Evolutionary conservation across 2,329 filamentous ascomycete species (phyloP).

Genomic region (Didymosphaeria variabile): DNA sequence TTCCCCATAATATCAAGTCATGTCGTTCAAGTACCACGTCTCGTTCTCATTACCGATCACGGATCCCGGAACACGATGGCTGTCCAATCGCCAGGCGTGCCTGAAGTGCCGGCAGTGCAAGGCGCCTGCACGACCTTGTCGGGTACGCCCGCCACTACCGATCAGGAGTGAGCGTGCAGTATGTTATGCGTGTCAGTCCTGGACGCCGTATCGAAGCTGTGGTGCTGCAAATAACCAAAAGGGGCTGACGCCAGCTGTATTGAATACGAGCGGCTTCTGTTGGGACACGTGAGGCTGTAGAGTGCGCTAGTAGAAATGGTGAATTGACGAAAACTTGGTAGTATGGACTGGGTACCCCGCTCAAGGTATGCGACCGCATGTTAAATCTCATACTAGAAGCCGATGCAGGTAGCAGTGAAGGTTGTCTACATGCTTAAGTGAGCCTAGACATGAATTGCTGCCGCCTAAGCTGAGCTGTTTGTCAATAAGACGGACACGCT

Average conservation of each 20-base stretch:
- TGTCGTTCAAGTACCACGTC: neutral
- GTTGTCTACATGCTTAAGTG: no score
- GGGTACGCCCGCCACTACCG: constrained; percentile 2
- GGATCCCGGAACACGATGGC: neutral
- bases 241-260: neutral
- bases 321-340: neutral
- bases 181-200: constrained; percentile 1
- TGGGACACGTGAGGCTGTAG: neutral
- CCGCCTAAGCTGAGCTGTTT: neutral
- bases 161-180: neutral
- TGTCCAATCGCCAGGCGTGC: constrained; percentile 8
- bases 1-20: neutral
- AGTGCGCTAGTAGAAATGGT: neutral
- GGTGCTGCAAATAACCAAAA: neutral
- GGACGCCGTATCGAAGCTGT: neutral
- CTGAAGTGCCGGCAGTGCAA: constrained; percentile 14
- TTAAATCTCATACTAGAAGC: no score
- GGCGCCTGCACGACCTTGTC: neutral
- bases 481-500: neutral
- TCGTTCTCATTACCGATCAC: constrained; percentile 1
- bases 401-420: neutral
- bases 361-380: neutral
- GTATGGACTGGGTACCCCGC: neutral
- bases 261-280: neutral
- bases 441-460: neutral